Evolutionary conservation across 768 basidiomycete genomes (phyloP).

Genomic region (Mycena maculata): DNA sequence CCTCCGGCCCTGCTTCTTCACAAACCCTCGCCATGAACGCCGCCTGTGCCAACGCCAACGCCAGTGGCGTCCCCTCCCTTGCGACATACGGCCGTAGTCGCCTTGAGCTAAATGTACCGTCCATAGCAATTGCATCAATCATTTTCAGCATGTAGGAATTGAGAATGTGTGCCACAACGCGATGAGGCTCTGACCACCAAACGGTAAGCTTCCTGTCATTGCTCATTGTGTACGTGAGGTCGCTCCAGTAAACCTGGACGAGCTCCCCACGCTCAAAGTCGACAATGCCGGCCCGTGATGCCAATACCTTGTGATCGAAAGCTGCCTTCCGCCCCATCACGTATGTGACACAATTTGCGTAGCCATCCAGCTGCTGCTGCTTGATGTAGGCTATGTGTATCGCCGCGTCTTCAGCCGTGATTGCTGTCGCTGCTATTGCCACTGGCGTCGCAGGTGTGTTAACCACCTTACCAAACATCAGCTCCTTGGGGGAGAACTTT

Average conservation of each 20-base stretch:
- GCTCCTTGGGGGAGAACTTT: conserved; percentile 38
- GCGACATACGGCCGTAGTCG: conserved; percentile 19
- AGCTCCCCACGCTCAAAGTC: conserved; percentile 42
- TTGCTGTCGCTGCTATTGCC: not conserved
- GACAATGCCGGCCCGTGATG: conserved; percentile 31
- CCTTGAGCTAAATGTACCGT: conserved; percentile 23
- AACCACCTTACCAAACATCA: conserved; percentile 44
- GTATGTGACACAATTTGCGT: conserved; percentile 37
- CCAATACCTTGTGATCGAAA: conserved; percentile 42
- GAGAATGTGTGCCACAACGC: conserved; percentile 4
- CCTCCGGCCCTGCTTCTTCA: not conserved
- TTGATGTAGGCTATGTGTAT: conserved; percentile 44
- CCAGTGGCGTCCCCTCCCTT: conserved; percentile 23
- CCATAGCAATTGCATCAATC: conserved; percentile 8
- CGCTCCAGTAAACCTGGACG: conserved; percentile 41
- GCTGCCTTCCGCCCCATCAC: conserved; percentile 37
- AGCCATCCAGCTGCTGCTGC: conserved; percentile 47
- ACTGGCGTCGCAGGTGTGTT: conserved; percentile 39
- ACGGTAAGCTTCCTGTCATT: conserved; percentile 43
- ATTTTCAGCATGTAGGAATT: conserved; percentile 38
- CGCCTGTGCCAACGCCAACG: conserved; percentile 7
- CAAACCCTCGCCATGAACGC: conserved; percentile 1
- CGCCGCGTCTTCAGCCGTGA: conserved; percentile 14
- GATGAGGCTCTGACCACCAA: conserved; percentile 44
- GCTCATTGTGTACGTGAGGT: conserved; percentile 42